A percentile compares a stretch with the other conserved stretches of the same genome.
Conservation (phyloP, 2,329 filamentous ascomycete species). For the Penicillium sp. region DNA sequence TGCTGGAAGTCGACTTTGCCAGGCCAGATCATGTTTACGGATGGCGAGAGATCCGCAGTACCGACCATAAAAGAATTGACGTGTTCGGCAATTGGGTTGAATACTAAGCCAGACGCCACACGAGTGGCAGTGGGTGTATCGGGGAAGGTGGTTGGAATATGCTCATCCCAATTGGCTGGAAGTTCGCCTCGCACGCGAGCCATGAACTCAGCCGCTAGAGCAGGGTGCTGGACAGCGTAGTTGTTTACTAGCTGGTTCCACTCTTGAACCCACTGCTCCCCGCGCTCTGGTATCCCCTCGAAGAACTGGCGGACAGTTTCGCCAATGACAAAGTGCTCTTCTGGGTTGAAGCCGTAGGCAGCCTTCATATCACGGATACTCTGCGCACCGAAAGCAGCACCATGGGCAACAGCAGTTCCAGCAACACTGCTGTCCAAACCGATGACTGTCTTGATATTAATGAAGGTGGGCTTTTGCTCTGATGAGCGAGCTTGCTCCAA, state of each 20-base stretch:
- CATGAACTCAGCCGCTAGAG: slow-evolving; percentile 51
- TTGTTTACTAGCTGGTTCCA: slow-evolving; percentile 50
- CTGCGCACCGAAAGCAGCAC: slow-evolving; percentile 55
- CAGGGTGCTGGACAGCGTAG: slow-evolving; percentile 48
- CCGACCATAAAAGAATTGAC: slow-evolving; percentile 54
- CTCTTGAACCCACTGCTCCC: slow-evolving; percentile 46
- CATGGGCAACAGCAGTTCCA: slow-evolving; percentile 54
- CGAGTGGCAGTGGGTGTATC: slow-evolving; percentile 52
- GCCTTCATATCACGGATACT: slow-evolving; percentile 58
- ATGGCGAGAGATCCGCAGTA: slow-evolving; percentile 54
- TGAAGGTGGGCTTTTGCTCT: slow-evolving; percentile 54
- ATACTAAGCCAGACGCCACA: slow-evolving; percentile 48
- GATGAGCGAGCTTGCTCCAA: slow-evolving; percentile 46
- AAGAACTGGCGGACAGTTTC: slow-evolving; percentile 55
- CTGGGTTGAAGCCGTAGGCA: slow-evolving; percentile 50
- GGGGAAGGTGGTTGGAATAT: slow-evolving; percentile 52
- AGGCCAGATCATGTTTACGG: slow-evolving; percentile 56
- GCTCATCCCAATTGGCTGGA: slow-evolving; percentile 49
- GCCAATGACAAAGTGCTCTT: slow-evolving; percentile 47
- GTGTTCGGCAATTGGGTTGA: slow-evolving; percentile 53
- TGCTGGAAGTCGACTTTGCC: slow-evolving; percentile 53
- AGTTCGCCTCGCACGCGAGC: slow-evolving; percentile 50
- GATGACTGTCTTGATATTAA: slow-evolving; percentile 59
- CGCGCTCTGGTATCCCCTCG: slow-evolving; percentile 46
- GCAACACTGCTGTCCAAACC: slow-evolving; percentile 50